Evolutionary conservation across 129 eudicot genomes (phyloP).

Genomic region (Glebionis coronaria): DNA sequence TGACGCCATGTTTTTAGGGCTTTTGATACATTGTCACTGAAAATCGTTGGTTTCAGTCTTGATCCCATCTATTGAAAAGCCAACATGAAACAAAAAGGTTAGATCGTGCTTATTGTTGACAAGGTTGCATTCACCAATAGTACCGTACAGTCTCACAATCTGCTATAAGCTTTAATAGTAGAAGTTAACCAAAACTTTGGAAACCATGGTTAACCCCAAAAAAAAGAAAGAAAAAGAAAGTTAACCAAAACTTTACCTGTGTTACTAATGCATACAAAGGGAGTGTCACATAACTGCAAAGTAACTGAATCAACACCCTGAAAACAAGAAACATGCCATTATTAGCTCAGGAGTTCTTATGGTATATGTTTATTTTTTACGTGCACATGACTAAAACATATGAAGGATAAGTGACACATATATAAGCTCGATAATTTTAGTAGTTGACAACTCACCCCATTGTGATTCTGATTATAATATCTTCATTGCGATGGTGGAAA

Average conservation of each 20-base stretch:
- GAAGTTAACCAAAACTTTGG: slow-evolving; percentile 8
- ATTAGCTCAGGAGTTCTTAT: neutral
- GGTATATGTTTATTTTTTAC: neutral
- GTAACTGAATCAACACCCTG: slow-evolving; percentile 60
- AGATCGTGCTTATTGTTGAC: neutral
- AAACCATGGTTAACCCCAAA: no score
- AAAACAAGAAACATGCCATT: slow-evolving; percentile 1
- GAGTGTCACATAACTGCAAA: slow-evolving; percentile 80
- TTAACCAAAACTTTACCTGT: slow-evolving; percentile 47
- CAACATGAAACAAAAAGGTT: neutral
- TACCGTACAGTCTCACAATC: neutral
- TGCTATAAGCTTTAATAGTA: neutral
- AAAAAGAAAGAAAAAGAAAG: neutral
- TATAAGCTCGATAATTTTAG: neutral
- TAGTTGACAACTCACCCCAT: slow-evolving; percentile 46
- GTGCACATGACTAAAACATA: no score
- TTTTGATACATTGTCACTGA: slow-evolving; percentile 54
- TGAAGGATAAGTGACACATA: no score
- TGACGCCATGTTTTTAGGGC: slow-evolving; percentile 60
- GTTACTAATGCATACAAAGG: slow-evolving; percentile 85
- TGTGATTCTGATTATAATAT: slow-evolving; percentile 45
- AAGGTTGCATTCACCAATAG: neutral
- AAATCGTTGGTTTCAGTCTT: slow-evolving; percentile 57
- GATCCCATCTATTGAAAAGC: slow-evolving; percentile 55
- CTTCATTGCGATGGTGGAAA: slow-evolving; percentile 42